Base-by-base conservation (phyloP, 2,329 filamentous ascomycete genomes). In the Aureobasidium sp. region DNA sequence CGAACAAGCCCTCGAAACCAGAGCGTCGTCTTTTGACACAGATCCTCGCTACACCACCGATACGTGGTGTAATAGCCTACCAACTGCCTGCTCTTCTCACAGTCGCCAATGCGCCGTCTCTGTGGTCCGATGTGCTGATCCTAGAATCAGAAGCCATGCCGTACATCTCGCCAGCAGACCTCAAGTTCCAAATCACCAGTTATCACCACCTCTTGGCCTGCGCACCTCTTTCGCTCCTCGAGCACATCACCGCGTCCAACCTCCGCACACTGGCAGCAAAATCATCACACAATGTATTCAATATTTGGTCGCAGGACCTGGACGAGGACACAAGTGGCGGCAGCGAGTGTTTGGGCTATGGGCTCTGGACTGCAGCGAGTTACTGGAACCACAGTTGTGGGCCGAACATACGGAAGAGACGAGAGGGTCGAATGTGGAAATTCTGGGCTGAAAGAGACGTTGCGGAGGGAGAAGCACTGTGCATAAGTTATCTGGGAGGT, bases 361-460 rank as follows among this genome's bases (percentile, higher is more conserved):
- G 74, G 0, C 72, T 79, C 37, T 80, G 78, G 73, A 75, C 78
- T 0, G 68, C 69, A 5, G 78, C 78, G 0, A 77, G 74, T 64
- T 80, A 79, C 68, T 80, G 79, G 70, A 80, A 80, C 57, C 78
- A 80, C 64, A 75, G 72, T 5, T 80, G 78, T 66, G 67, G 57
- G 17, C 77, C 78, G 27, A 80, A 77, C 47, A 64, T 80, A 1
- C 68, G 67, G 48, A 80, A 80, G 71, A 68, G 65, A 44, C 68
- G 78, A 11, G 68, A 69, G 1, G 78, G 77, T 0, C 66, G 75
- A 41, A 64, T 52, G 27, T 80, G 78, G 78, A 62, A 68, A 45
- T 80, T 80, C 57, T 66, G 68, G 42, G 68, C 74, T 2, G 70
- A 64, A 0, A 65, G 67, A 62, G 71, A 76, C 37, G 69, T 80